Percentiles rank a stretch among this genome's conserved stretches.
Conservation (phyloP, 148 eudicot genomes). For the Rhododendron williamsianum region DNA sequence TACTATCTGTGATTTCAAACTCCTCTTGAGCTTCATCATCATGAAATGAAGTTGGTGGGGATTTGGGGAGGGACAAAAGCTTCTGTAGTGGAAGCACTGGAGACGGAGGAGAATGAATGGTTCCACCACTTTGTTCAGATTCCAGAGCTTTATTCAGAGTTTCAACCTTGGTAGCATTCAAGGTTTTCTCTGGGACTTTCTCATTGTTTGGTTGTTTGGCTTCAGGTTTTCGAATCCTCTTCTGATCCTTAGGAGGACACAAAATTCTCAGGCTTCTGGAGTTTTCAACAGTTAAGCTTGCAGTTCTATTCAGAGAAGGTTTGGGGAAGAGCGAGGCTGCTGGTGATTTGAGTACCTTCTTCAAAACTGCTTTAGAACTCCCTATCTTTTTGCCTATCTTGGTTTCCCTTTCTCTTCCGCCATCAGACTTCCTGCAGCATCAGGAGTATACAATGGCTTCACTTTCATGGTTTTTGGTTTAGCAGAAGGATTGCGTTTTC, state of each 20-base stretch:
- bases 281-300: constrained; percentile 24
- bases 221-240: constrained; percentile 19
- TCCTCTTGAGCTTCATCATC: constrained; percentile 30
- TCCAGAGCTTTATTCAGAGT: constrained; percentile 17
- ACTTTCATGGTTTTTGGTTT: constrained; percentile 16
- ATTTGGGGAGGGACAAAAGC: constrained; percentile 25
- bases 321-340: constrained; percentile 21
- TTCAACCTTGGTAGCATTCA: constrained; percentile 41
- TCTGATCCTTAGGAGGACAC: constrained; percentile 32
- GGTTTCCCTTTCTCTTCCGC: constrained; percentile 21
- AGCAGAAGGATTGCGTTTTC: constrained; percentile 12
- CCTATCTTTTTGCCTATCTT: constrained; percentile 20
- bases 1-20: constrained; percentile 25
- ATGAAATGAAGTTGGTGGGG: constrained; percentile 36
- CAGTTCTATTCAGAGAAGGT: constrained; percentile 15
- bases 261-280: constrained; percentile 22
- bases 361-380: constrained; percentile 22
- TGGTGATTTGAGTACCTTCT: constrained; percentile 23
- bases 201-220: constrained; percentile 18
- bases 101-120: constrained; percentile 28
- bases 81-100: constrained; percentile 27
- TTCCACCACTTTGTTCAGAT: constrained; percentile 10
- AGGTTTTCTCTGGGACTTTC: constrained; percentile 43
- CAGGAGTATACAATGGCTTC: constrained; percentile 28
- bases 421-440: constrained; percentile 13